Base-by-base conservation (phyloP, 371 early-diverging fungal species). In the Lichtheimia corymbifera region DNA sequence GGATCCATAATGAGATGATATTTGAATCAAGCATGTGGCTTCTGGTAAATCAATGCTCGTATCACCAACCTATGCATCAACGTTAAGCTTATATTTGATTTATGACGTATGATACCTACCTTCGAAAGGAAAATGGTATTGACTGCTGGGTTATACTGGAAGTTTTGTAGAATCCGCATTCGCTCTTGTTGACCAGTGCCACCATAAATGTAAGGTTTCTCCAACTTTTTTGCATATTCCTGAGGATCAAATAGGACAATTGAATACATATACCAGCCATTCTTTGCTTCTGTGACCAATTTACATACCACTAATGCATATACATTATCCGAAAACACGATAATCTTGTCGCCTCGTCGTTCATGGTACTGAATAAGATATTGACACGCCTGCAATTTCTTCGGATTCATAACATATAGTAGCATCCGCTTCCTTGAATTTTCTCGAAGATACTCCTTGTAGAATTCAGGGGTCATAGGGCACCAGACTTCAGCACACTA, bases 31-130 rank as follows among this genome's bases (percentile, higher is more conserved):
- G 66, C 98, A 98, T 0, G 98, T 99, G 0, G 99, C 99, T 72
- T 99, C 99, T 15, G 99, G 99, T 44, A 99, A 74, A 84, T 99
- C 99, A 30, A 99, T 95, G 47, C 98, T 97, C 5, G 99, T 99
- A 76, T 99, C 99, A 70, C 99, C 99, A 43, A 88, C 85, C 72
- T 77, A 55, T 12, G 2, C 35, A 35, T 35, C 11, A 35, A 9
- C 9, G 11, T 35, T 30, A 35, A 9, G 9, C 6, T 35, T 35
- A 5, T 9, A 35, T 35, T 35, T 6, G 0, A 9, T 9, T 9
- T 35, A 35, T 6, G 35, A 35, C 9, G 35, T 2, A 9, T 6
- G 4, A 17, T 20, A 20, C 25, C 18, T 52, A 97, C 97, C 79
- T 99, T 99, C 59, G 97, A 96, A 27, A 99, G 75, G 70, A 99